phyloP scores from a whole-genome alignment of 2,329 filamentous ascomycete genomes.

The Xenoacremonium recifei region DNA sequence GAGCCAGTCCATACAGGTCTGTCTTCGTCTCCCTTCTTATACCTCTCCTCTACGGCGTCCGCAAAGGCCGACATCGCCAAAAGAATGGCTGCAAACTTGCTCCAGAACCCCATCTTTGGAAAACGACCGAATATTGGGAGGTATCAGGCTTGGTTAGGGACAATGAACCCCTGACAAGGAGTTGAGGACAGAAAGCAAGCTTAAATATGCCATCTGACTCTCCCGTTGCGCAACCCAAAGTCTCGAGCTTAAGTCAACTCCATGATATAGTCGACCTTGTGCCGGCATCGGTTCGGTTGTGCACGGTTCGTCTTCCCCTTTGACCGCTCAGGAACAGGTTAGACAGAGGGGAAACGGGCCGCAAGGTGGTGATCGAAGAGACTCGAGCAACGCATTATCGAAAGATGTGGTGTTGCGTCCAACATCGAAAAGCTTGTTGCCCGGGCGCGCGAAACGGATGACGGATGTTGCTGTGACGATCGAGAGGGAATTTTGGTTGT shows the following conservation, averaged over 20 bases:
- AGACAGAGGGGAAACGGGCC: not conserved
- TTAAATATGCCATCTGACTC: not conserved
- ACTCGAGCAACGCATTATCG: not conserved
- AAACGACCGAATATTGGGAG: too few relatives aligned
- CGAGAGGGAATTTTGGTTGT: too few relatives aligned
- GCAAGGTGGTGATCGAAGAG: not conserved
- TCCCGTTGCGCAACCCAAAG: not conserved
- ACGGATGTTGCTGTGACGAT: conserved; percentile 14
- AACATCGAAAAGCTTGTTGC: conserved; percentile 3
- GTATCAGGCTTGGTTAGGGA: too few relatives aligned
- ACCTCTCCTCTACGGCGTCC: too few relatives aligned
- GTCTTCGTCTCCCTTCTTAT: too few relatives aligned
- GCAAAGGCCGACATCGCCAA: too few relatives aligned
- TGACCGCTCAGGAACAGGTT: not conserved
- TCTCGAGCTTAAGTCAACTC: not conserved
- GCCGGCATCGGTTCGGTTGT: too few relatives aligned
- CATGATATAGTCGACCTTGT: not conserved
- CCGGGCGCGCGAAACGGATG: conserved; percentile 12
- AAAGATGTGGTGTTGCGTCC: conserved; percentile 5
- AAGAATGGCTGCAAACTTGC: not conserved
- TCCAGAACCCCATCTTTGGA: not conserved
- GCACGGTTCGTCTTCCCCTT: too few relatives aligned
- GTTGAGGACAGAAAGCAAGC: not conserved
- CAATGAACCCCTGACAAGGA: too few relatives aligned
- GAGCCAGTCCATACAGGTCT: too few relatives aligned